A percentile compares a stretch with the other conserved stretches of the same genome.
These are phyloP conservation scores for Castanopsis chinensis DNA, from an alignment of 306 rosid genomes.

Conservation along the genomic window DNA sequence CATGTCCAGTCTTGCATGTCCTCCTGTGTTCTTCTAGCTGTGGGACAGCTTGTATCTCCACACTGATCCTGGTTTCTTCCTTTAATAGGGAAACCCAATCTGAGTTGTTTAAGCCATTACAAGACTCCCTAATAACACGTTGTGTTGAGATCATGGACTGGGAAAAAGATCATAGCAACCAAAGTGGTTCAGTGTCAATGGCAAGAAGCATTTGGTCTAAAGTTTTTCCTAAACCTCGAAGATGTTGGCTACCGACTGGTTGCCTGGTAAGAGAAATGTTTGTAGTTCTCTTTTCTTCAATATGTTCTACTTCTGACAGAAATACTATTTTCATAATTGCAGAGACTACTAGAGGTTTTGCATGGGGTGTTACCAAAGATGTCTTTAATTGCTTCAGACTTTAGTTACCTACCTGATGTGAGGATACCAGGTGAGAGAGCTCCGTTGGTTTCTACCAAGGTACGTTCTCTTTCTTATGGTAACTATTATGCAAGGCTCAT, in stretches of 20 bases:
- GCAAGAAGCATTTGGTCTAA: conserved; percentile 81
- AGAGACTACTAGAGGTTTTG: conserved; percentile 85
- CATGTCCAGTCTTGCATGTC: not conserved
- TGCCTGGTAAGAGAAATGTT: conserved; percentile 69
- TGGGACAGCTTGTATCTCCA: not conserved
- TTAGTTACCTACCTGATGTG: conserved; percentile 89
- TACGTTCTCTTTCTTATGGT: conserved; percentile 29
- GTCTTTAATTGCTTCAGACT: conserved; percentile 95
- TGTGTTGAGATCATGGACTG: conserved; percentile 66
- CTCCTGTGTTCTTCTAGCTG: not conserved
- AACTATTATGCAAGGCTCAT: too few species aligned
- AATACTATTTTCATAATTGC: conserved; percentile 24
- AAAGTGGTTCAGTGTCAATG: conserved; percentile 35
- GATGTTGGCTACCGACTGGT: conserved; percentile 97
- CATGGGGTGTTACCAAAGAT: conserved; percentile 88
- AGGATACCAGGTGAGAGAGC: conserved; percentile 89
- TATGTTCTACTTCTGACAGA: conserved; percentile 18
- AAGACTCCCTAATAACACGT: conserved; percentile 67
- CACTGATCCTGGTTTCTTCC: conserved; percentile 16
- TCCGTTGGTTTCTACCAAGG: conserved; percentile 94
- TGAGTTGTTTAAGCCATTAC: conserved; percentile 78
- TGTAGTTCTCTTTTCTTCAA: conserved; percentile 7
- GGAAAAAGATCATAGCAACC: conserved; percentile 39
- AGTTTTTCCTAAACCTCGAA: conserved; percentile 73
- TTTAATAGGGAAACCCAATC: conserved; percentile 42